phyloP scores from a whole-genome alignment of 352 stramenopile genomes.

The Blastocystis sp. region DNA sequence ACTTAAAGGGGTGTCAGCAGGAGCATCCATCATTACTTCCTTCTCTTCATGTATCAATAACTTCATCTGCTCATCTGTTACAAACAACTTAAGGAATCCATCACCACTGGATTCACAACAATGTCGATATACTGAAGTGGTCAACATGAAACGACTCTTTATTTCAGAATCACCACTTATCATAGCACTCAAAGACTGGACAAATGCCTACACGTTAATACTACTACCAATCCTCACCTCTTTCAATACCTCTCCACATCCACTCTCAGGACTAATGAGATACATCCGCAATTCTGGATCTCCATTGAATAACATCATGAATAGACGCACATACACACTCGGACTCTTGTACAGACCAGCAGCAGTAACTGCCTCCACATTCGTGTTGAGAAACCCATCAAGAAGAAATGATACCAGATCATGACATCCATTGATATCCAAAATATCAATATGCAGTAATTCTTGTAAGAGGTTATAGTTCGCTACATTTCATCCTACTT shows the following conservation, averaged over 20 bases:
- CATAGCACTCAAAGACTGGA: background rate
- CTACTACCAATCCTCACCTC: background rate
- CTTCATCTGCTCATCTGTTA: constrained; percentile 15
- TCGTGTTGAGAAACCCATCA: constrained; percentile 32
- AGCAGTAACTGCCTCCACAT: background rate
- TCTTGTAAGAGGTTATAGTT: constrained; percentile 24
- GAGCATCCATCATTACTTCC: background rate
- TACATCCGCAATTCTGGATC: background rate
- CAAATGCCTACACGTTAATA: constrained; percentile 7
- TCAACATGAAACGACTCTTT: constrained; percentile 10
- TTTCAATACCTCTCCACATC: constrained; percentile 49
- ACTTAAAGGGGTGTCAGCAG: background rate
- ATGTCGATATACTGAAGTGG: constrained; percentile 23
- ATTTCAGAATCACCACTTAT: background rate
- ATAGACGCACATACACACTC: constrained; percentile 52
- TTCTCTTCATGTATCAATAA: background rate
- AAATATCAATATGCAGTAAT: constrained; percentile 4
- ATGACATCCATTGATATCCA: background rate
- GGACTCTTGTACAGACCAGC: constrained; percentile 31
- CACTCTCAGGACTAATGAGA: constrained; percentile 26
- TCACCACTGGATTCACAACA: constrained; percentile 17
- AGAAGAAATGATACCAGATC: constrained; percentile 28
- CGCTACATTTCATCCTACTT: background rate
- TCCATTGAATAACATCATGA: constrained; percentile 17
- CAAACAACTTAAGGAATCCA: constrained; percentile 48